Conservation (phyloP, 441 rosid species). For the Jatropha multifida region DNA sequence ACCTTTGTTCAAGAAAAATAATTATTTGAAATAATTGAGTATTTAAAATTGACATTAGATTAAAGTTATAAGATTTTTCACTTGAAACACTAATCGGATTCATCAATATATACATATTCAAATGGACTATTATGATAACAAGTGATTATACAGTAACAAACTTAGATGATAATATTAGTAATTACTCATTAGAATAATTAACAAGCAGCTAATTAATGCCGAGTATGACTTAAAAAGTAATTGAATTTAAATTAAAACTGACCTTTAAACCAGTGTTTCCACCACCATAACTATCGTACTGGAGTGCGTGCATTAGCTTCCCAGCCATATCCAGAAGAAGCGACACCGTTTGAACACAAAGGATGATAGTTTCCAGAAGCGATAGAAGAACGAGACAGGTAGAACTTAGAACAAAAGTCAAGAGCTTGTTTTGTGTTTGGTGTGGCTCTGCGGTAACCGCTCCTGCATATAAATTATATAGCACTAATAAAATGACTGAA, state of each 20-base stretch:
- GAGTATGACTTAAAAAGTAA: neutral
- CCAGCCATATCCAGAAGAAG: conserved; percentile 18
- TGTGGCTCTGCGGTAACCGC: too few relatives aligned
- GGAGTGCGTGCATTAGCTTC: conserved; percentile 27
- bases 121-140: too few relatives aligned
- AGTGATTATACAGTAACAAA: too few relatives aligned
- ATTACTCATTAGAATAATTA: neutral
- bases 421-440: neutral
- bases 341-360: neutral
- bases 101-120: too few relatives aligned
- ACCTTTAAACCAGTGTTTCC: conserved; percentile 60
- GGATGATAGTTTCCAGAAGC: neutral
- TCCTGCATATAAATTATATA: too few relatives aligned
- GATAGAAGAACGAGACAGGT: neutral
- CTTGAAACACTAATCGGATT: too few relatives aligned
- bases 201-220: neutral
- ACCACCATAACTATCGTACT: conserved; percentile 48
- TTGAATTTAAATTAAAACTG: neutral
- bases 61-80: too few relatives aligned
- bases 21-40: too few relatives aligned
- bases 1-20: too few relatives aligned
- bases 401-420: neutral
- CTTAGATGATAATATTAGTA: too few relatives aligned
- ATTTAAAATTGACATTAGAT: too few relatives aligned
- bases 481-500: too few relatives aligned